phyloP scores from a whole-genome alignment of 805 yeast species.

The Saitoella complicata region DNA sequence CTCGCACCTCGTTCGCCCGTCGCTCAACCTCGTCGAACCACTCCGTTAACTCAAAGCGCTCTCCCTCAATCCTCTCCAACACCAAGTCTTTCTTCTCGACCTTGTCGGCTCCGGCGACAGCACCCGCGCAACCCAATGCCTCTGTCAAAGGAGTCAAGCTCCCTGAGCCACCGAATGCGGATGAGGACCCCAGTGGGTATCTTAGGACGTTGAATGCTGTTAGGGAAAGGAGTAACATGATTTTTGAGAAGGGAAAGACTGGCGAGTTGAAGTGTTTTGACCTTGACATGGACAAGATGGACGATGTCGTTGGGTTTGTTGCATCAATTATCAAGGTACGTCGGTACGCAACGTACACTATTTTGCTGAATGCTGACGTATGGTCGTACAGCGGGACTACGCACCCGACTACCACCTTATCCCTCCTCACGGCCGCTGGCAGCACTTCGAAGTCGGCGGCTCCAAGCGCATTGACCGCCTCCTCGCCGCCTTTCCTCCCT shows the following conservation, averaged over 20 bases:
- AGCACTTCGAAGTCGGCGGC: conserved; percentile 42
- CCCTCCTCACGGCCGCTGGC: conserved; percentile 57
- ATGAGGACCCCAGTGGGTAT: conserved; percentile 15
- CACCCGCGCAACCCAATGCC: too few relatives aligned
- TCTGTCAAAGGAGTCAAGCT: too few relatives aligned
- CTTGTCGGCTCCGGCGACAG: too few relatives aligned
- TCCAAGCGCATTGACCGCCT: conserved; percentile 28
- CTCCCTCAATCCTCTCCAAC: too few relatives aligned
- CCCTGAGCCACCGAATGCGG: background rate
- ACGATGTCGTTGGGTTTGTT: conserved; percentile 31
- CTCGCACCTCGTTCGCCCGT: too few relatives aligned
- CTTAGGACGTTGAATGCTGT: conserved; percentile 39
- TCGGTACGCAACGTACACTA: background rate
- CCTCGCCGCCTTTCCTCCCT: conserved; percentile 25
- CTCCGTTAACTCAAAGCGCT: background rate
- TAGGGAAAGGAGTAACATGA: conserved; percentile 33
- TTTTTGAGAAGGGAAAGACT: conserved; percentile 27
- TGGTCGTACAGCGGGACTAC: conserved; percentile 23
- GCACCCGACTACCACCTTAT: conserved; percentile 29
- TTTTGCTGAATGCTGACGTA: background rate
- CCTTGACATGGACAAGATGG: conserved; percentile 29
- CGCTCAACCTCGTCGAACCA: background rate
- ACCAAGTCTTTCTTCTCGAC: too few relatives aligned
- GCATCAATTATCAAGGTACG: conserved; percentile 23
- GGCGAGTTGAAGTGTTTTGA: conserved; percentile 28